Evolutionary conservation across 2,329 filamentous ascomycete species (phyloP), one percentile per base, ranked within the genome.

Genomic region (Colletotrichum cereale): DNA sequence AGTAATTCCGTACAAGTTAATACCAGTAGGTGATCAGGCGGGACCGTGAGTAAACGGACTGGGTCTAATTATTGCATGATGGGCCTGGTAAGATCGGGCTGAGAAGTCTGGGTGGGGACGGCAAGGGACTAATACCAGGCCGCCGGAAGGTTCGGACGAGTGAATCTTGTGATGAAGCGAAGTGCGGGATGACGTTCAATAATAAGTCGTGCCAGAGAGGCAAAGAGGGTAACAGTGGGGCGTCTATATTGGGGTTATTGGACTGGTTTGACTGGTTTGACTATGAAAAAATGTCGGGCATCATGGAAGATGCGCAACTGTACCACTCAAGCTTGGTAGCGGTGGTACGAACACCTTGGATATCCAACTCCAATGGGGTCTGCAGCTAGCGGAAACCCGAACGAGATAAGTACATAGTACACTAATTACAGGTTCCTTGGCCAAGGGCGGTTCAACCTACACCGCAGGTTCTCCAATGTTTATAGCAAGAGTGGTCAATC

Each of bases 111-210:
- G 12, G 48, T 16, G 26, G 18, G 18, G 24, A 29, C 29, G 29
- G n/a, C n/a, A 50, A n/a, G 18, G 18, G 14, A 26, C 38, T 24
- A 34, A 34, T 24, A 47, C 31, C 16, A 47, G 31, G 24, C 29
- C 24, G 48, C 40, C 69, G 65, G 69, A 69, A 68, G 65, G 47
- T 68, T 64, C 69, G 69, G 60, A 64, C 38, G 31, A 60, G 53
- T 42, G 36, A 18, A 44, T 40, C 24, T 48, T 38, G 47, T 57
- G 48, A 62, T 5, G 56, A 42, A 18, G 50, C 50, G 50, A 65
- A 57, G 53, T n/a, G 48, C 58, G 31, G 48, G 65, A 66, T 61
- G 66, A 65, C 60, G 52, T 68, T 31, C 36, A 24, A 44, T 5
- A 24, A 44, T 5, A 24, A 11, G 29, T 21, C 31, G 50, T 68